These are phyloP conservation scores for Sarcodon aspratus DNA, from an alignment of 768 basidiomycete species.

Conservation along the genomic window DNA sequence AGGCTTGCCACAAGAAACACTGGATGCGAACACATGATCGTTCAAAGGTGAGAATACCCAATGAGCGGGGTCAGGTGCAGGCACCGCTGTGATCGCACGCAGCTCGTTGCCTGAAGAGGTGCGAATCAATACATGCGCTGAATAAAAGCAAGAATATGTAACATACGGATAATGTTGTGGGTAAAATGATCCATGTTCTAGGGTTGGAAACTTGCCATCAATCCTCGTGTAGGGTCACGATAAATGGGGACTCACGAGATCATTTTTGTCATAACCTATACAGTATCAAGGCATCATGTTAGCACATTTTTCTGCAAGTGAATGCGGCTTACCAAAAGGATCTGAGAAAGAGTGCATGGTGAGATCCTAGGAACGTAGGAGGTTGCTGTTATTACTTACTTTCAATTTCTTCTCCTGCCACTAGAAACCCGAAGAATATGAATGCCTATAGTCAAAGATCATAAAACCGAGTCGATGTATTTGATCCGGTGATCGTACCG, in stretches of 20 bases:
- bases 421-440: conserved; percentile 65
- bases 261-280: conserved; percentile 59
- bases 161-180: conserved; percentile 51
- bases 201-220: conserved; percentile 1
- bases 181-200: conserved; percentile 67
- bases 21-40: conserved; percentile 37
- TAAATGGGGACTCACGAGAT: conserved; percentile 32
- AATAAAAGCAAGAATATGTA: background rate
- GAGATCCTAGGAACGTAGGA: conserved; percentile 1
- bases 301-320: background rate
- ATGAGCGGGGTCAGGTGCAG: conserved; percentile 42
- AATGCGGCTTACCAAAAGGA: conserved; percentile 28
- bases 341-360: conserved; percentile 17
- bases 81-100: conserved; percentile 46
- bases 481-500: conserved; percentile 21
- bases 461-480: background rate
- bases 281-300: conserved; percentile 3
- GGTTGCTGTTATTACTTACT: conserved; percentile 28
- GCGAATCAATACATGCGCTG: conserved; percentile 1
- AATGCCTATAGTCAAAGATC: conserved; percentile 32
- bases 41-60: conserved; percentile 60
- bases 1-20: conserved; percentile 7
- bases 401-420: conserved; percentile 67
- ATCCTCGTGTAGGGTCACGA: background rate
- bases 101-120: conserved; percentile 39